phyloP scores from a whole-genome alignment of 2,329 filamentous ascomycete genomes.

The Cryphonectria japonica region DNA sequence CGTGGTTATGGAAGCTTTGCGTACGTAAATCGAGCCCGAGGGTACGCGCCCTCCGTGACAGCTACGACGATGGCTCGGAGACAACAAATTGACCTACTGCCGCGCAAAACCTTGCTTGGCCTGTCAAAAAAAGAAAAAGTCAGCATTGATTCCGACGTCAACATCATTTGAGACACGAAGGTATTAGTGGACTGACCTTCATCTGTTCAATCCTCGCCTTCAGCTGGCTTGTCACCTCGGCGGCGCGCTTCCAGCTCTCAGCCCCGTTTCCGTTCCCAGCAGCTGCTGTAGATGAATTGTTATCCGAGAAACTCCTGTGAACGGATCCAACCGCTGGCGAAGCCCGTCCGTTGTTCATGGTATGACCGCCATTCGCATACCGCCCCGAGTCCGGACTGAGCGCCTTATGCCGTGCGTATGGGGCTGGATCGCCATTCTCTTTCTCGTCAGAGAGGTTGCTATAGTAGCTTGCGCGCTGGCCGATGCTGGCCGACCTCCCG shows the following conservation, averaged over 20 bases:
- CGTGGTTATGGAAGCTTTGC: not conserved
- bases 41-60: not conserved
- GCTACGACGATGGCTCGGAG: slow-evolving; percentile 22
- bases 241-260: slow-evolving; percentile 96
- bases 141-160: not conserved
- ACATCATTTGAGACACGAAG: not conserved
- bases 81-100: slow-evolving; percentile 29
- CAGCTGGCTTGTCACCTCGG: slow-evolving; percentile 95
- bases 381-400: slow-evolving; percentile 57
- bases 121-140: not conserved
- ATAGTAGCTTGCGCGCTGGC: slow-evolving; percentile 63
- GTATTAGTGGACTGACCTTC: slow-evolving; percentile 63
- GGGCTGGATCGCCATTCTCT: slow-evolving; percentile 56
- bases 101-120: slow-evolving; percentile 31
- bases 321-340: slow-evolving; percentile 61
- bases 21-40: not conserved
- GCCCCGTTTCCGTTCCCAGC: slow-evolving; percentile 50
- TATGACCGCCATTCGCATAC: slow-evolving; percentile 44
- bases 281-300: slow-evolving; percentile 19
- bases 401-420: slow-evolving; percentile 53
- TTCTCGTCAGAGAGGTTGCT: slow-evolving; percentile 74
- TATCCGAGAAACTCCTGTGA: slow-evolving; percentile 30
- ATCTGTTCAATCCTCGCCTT: slow-evolving; percentile 98
- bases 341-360: slow-evolving; percentile 59
- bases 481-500: slow-evolving; percentile 32